Conservation (phyloP, 768 basidiomycete genomes). For the Leccinum subgranulosum region DNA sequence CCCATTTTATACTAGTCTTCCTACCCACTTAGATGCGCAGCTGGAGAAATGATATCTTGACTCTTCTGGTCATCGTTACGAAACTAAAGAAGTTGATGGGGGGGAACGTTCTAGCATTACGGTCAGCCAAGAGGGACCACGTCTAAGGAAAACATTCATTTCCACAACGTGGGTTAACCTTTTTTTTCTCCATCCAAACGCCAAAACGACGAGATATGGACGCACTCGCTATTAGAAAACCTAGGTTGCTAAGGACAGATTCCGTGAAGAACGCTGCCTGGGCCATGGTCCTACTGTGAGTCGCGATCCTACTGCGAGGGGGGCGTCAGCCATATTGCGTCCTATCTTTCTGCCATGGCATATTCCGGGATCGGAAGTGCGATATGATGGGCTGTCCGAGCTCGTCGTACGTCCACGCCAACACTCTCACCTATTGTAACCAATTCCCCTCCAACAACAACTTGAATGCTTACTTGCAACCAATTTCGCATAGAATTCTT, state of each 20-base stretch:
- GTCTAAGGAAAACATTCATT: not conserved
- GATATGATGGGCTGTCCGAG: not conserved
- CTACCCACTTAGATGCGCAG: slow-evolving; percentile 6
- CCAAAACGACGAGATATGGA: not conserved
- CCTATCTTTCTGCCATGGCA: not conserved
- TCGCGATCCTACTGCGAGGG: not conserved
- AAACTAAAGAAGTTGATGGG: slow-evolving; percentile 9
- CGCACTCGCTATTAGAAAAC: not conserved
- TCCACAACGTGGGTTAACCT: slow-evolving; percentile 25
- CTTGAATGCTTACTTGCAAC: slow-evolving; percentile 7
- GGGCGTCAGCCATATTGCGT: not conserved
- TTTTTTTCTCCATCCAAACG: slow-evolving; percentile 9
- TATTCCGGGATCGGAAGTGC: not conserved
- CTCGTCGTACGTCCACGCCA: not conserved
- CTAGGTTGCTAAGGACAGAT: not conserved
- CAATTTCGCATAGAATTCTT: not conserved
- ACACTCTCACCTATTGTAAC: not conserved
- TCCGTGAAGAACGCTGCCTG: not conserved
- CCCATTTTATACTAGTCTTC: slow-evolving; percentile 5
- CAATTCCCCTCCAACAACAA: not conserved
- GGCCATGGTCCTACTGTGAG: not conserved
- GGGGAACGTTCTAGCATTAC: not conserved
- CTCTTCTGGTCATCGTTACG: slow-evolving; percentile 10
- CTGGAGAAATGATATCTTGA: slow-evolving; percentile 9
- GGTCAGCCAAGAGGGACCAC: not conserved